Evolutionary conservation across 2,329 filamentous ascomycete species (phyloP).

Genomic region (Macrophomina pseudophaseolina): DNA sequence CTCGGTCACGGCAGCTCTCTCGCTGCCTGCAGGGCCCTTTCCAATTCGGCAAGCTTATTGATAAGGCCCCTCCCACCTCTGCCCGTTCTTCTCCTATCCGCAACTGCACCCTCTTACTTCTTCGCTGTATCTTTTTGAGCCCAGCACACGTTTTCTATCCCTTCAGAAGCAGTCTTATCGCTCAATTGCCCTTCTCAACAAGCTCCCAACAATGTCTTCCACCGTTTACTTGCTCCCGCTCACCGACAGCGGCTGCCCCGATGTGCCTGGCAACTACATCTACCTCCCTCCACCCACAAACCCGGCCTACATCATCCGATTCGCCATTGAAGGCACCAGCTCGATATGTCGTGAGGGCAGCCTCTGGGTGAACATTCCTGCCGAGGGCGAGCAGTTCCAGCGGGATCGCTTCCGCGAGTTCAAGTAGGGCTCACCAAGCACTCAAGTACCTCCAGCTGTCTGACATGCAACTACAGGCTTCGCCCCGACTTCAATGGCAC

Average conservation of each 20-base stretch:
- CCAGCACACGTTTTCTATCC: neutral
- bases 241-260: constrained; percentile 90
- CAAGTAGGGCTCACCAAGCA: constrained; percentile 67
- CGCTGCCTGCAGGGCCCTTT: constrained; percentile 5
- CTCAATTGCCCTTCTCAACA: neutral
- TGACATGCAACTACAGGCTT: constrained; percentile 61
- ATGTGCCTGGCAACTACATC: constrained; percentile 87
- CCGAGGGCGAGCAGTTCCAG: constrained; percentile 74
- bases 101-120: constrained; percentile 2
- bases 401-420: constrained; percentile 83
- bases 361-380: constrained; percentile 94
- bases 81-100: neutral
- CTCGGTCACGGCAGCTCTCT: constrained; percentile 12
- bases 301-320: constrained; percentile 77
- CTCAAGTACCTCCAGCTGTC: neutral
- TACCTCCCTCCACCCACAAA: constrained; percentile 81
- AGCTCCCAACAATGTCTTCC: constrained; percentile 15
- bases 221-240: constrained; percentile 83
- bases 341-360: constrained; percentile 94
- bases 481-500: constrained; percentile 90
- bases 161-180: constrained; percentile 4
- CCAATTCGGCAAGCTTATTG: constrained; percentile 20
- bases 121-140: constrained; percentile 7
- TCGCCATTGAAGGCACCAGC: constrained; percentile 91
- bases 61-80: constrained; percentile 1